Evolutionary conservation across 2,329 filamentous ascomycete species (phyloP).

Genomic region (Septoria linicola): DNA sequence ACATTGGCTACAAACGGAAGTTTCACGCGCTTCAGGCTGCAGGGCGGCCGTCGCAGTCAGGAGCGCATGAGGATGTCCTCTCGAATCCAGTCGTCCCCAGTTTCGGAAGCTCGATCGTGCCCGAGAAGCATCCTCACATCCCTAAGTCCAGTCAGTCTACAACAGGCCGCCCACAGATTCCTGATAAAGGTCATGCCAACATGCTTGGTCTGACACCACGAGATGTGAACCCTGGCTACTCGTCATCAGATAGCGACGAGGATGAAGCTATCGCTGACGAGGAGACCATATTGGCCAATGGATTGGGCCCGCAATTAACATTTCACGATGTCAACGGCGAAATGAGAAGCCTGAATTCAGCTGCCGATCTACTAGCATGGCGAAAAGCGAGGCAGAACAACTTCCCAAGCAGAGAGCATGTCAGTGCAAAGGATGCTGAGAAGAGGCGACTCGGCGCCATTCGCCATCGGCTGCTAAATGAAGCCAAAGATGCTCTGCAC

Average conservation of each 20-base stretch:
- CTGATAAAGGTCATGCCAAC: slow-evolving; percentile 52
- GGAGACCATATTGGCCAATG: slow-evolving; percentile 51
- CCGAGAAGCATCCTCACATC: slow-evolving; percentile 34
- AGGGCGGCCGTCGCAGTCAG: background rate
- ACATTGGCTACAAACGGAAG: slow-evolving; percentile 38
- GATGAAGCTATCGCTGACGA: slow-evolving; percentile 72
- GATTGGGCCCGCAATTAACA: slow-evolving; percentile 35
- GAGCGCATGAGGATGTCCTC: background rate
- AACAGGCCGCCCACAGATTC: slow-evolving; percentile 30
- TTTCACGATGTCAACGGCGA: slow-evolving; percentile 57
- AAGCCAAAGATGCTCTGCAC: slow-evolving; percentile 23
- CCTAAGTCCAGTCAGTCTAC: slow-evolving; percentile 27
- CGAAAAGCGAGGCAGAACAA: slow-evolving; percentile 75
- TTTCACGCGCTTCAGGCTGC: slow-evolving; percentile 21
- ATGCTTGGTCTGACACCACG: slow-evolving; percentile 65
- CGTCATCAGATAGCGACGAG: slow-evolving; percentile 42
- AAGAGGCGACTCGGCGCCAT: slow-evolving; percentile 34
- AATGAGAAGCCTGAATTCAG: slow-evolving; percentile 53
- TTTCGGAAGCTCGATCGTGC: slow-evolving; percentile 17
- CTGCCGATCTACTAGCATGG: slow-evolving; percentile 74
- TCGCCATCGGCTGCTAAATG: slow-evolving; percentile 37
- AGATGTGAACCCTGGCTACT: slow-evolving; percentile 20
- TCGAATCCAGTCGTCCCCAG: slow-evolving; percentile 18
- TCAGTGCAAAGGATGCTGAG: slow-evolving; percentile 53
- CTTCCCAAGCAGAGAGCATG: slow-evolving; percentile 74